Conservation (phyloP, 108 stramenopile genomes). For the Cyclotella cryptica region DNA sequence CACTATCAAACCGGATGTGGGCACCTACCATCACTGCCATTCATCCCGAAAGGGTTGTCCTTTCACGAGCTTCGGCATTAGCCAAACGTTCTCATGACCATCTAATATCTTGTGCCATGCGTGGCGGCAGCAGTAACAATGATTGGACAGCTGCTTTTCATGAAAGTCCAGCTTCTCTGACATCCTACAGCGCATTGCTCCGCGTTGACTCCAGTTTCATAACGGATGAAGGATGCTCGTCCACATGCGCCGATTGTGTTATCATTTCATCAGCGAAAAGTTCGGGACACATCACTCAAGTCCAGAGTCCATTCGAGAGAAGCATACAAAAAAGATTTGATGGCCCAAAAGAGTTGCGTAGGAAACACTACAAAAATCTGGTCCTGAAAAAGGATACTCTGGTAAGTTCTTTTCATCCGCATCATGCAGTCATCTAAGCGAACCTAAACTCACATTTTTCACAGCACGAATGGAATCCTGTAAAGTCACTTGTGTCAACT, state of each 20-base stretch:
- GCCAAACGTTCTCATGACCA: slow-evolving; percentile 76
- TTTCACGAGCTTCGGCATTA: slow-evolving; percentile 65
- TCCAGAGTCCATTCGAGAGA: slow-evolving; percentile 61
- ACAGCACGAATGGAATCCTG: slow-evolving; percentile 73
- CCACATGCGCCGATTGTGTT: slow-evolving; percentile 55
- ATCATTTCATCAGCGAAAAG: slow-evolving; percentile 3
- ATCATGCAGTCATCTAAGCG: neutral
- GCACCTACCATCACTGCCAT: slow-evolving; percentile 57
- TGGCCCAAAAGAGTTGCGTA: slow-evolving; percentile 74
- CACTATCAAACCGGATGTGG: slow-evolving; percentile 46
- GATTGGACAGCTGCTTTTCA: slow-evolving; percentile 73
- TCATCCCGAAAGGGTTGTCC: slow-evolving; percentile 76
- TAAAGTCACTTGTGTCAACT: slow-evolving; percentile 58
- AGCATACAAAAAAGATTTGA: slow-evolving; percentile 57
- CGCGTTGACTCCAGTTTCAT: slow-evolving; percentile 70
- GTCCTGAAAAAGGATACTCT: slow-evolving; percentile 38
- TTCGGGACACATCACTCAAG: slow-evolving; percentile 12
- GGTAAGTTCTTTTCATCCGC: slow-evolving; percentile 33
- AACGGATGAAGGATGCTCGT: slow-evolving; percentile 72
- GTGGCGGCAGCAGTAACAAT: slow-evolving; percentile 36
- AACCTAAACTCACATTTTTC: too few relatives aligned
- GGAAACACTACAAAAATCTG: slow-evolving; percentile 79
- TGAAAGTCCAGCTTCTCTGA: slow-evolving; percentile 70
- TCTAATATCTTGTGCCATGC: slow-evolving; percentile 52
- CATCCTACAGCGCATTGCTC: slow-evolving; percentile 79